Base-by-base conservation (phyloP, 495 filamentous ascomycete species). In the Cairneyella variabilis region DNA sequence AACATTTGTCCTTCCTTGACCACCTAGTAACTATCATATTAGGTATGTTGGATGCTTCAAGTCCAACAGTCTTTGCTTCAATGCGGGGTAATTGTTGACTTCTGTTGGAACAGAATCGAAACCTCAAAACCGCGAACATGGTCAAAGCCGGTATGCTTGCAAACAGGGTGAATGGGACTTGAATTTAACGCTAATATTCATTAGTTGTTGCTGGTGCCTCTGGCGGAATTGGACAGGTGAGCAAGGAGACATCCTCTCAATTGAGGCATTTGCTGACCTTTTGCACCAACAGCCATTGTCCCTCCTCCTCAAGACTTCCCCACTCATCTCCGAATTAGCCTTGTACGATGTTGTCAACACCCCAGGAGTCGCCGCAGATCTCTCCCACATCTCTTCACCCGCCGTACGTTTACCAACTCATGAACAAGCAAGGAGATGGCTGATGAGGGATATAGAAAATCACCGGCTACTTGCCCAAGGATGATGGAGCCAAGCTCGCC, bases 301-400 rank as follows among this genome's bases (percentile, higher is more conserved):
- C 55, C 91, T 98, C 59, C 83, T 98, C 63, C 74, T 96, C 61
- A 98, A 97, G 81, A 78, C 83, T 53, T 86, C 76, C 49, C 89
- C 90, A 30, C 82, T 92, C 57, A 73, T 97, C 58, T 83, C 91
- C 63, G 88, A 97, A 76, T 86, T 98, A 65, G 76, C 91, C 47
- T 85, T 98, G 58, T 98, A 96, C 80, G 93, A 97, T 92, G 90
- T 97, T 55, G 93, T 97, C 69, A 96, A 97, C 79, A 95, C 91
- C 38, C 92, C 91, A 55, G 93, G 93, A 69, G 93, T 98, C 52
- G 84, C 92, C 37, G 84, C 93, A 54, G 93, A 98, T 67, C 83
- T 98, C 47, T 96, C 93, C 47, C 93, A 98, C 75, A 97, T 98
- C 75, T 96, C 93, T 38, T 88, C 90, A 34, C 79, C 82, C 48